Base-by-base conservation (phyloP, 129 eudicot species). In the Chrysanthemum lavandulifolium region DNA sequence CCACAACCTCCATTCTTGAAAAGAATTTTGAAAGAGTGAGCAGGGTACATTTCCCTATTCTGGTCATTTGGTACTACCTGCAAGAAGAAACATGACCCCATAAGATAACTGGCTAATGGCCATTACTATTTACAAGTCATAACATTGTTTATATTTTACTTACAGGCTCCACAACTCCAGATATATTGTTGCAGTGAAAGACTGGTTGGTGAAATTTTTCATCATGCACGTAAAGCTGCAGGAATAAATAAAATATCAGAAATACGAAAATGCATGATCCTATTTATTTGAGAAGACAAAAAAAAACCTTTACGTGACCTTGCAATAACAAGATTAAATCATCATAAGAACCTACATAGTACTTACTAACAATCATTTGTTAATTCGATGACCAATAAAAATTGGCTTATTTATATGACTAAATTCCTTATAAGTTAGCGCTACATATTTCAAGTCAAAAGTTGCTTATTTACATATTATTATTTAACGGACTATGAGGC, bases 1-100 rank as follows among this genome's bases (percentile, higher is more conserved):
- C 97, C 97, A 79, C 97, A 92, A 67, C 97, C 97, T 14, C 97
- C 97, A 19, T 75, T 91, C 72, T 92, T 92, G 84, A 92, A 92
- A 85, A 92, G 55, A 79, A 92, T 92, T 85, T 89, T 92, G 83
- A 92, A 89, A 4, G 82, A 76, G 71, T 92, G 94, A 65, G 89
- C 72, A 5, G 97, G 91, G 69, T 89, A 86, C 79, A 92, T 76
- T 31, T 81, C 96, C 71, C 94, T 77, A 76, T 89, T 75, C 68
- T 89, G 87, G 62, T 78, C 82, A 53, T 84, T 80, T n/a, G 97
- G 94, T 7, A 92, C 88, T 33, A 91, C 97, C 97, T 91, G 86
- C 59, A 73, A 5, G 49, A 67, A 29, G 12, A 58, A 61, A 27
- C 65, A 72, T 31, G 9, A 72, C 53, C 51, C 45, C 63, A 36